Evolutionary conservation across 2,329 filamentous ascomycete species (phyloP).

Genomic region (Botrytis paeoniae): DNA sequence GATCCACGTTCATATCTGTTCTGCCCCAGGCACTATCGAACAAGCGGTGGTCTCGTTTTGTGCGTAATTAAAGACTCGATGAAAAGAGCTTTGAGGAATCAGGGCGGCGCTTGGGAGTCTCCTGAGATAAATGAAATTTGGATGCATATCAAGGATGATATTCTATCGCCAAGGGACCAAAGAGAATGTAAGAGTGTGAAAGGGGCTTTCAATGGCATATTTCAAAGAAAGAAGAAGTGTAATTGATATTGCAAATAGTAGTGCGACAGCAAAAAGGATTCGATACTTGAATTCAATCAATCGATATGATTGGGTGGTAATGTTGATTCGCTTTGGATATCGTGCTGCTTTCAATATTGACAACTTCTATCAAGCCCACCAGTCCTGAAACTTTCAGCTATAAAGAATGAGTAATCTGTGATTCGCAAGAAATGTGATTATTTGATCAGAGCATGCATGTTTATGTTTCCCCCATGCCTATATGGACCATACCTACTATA

Average conservation of each 20-base stretch:
- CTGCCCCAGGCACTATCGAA: neutral
- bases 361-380: neutral
- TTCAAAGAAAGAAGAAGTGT: neutral
- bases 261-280: neutral
- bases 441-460: neutral
- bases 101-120: neutral
- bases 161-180: neutral
- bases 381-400: neutral
- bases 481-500: too few species aligned
- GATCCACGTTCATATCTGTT: neutral
- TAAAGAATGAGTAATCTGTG: neutral
- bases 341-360: neutral
- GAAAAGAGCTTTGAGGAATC: neutral
- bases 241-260: neutral
- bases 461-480: too few species aligned
- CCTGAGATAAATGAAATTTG: neutral
- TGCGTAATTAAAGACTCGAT: neutral
- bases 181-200: neutral
- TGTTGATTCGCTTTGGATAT: neutral
- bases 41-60: neutral
- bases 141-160: neutral
- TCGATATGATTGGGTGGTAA: neutral
- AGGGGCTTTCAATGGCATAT: neutral
- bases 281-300: too few species aligned
- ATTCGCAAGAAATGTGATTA: neutral